A percentile compares a stretch with the other conserved stretches of the same genome.
These are phyloP conservation scores for Candida wancherniae DNA, from an alignment of 805 yeast species.

Conservation along the genomic window DNA sequence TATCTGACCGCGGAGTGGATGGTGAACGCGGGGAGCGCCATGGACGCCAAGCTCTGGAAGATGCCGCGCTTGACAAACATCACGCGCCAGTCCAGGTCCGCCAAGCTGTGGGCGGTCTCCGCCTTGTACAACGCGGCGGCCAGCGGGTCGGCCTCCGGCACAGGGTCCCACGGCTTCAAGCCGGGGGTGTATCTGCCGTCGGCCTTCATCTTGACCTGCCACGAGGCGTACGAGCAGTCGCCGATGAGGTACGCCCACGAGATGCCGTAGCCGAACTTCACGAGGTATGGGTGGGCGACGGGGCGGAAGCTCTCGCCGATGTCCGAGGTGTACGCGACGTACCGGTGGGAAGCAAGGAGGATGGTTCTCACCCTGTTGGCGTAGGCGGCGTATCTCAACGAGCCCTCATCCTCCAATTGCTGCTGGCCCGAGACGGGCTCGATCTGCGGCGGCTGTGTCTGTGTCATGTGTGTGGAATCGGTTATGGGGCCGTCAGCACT, in stretches of 20 bases:
- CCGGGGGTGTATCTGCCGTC: constrained; percentile 62
- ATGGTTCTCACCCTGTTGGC: constrained; percentile 72
- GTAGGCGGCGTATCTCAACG: constrained; percentile 74
- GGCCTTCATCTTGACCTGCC: constrained; percentile 63
- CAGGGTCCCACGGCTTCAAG: constrained; percentile 61
- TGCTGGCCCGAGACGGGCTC: constrained; percentile 8
- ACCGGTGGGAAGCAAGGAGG: constrained; percentile 67
- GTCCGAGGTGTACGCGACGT: constrained; percentile 83
- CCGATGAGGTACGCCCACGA: constrained; percentile 75
- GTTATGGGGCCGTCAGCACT: too few relatives aligned
- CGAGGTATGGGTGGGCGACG: constrained; percentile 66
- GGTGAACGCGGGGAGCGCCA: constrained; percentile 85
- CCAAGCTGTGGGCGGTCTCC: constrained; percentile 20
- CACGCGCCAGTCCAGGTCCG: constrained; percentile 62
- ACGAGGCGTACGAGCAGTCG: constrained; percentile 68
- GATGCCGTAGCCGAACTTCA: constrained; percentile 60
- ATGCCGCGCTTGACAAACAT: constrained; percentile 66
- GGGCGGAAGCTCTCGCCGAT: constrained; percentile 86
- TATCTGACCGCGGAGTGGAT: constrained; percentile 74
- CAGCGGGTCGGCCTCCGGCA: constrained; percentile 31
- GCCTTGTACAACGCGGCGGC: constrained; percentile 30
- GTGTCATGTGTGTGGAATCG: too few relatives aligned
- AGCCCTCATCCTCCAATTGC: constrained; percentile 18
- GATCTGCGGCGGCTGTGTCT: too few relatives aligned
- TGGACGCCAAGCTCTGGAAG: constrained; percentile 76